Evolutionary conservation across 441 rosid genomes (phyloP), one percentile per base, ranked within the genome.

Genomic region (Populus tomentosa): DNA sequence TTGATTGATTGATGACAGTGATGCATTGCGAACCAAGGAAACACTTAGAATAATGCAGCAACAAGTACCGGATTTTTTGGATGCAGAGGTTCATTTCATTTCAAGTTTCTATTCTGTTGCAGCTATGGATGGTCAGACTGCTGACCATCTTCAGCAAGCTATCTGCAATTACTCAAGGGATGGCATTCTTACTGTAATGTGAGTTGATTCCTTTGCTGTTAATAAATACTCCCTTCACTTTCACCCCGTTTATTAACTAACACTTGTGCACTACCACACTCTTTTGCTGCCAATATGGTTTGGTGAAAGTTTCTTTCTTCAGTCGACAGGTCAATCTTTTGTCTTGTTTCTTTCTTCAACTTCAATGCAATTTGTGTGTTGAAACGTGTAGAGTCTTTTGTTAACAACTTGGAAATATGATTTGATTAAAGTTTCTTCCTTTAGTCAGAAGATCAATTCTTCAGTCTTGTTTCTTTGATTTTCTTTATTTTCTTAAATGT

Each of bases 111-210:
- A 95, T 86, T 95, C 98, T 66, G 82, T 93, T 73, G 95, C 99
- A 5, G 97, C 98, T 32, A 88, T 95, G 99, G 97, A 95, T 76
- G 99, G 99, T 40, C 99, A 95, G 83, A 95, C 99, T 9, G 98
- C 98, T 0, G 93, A 89, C 10, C 98, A 91, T 81, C 93, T 95
- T 76, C 97, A 89, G 38, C 87, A 77, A 70, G 81, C 87, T 78
- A 83, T 95, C 84, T 91, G 92, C 77, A 87, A 72, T 82, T 89
- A 90, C 79, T 88, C 98, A 3, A 82, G 81, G 16, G 89, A 92
- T 81, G 91, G 88, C 59, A 88, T 91, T 70, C 74, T 85, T 35
- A 92, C 99, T 18, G 88, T 95, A 79, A 95, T 95, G 98, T 92
- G 62, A 82, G 97, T 87, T 68, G 62, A 13, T 33, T 20, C 4